phyloP scores from a whole-genome alignment of 2,329 filamentous ascomycete species.

The Gaeumannomyces tritici region DNA sequence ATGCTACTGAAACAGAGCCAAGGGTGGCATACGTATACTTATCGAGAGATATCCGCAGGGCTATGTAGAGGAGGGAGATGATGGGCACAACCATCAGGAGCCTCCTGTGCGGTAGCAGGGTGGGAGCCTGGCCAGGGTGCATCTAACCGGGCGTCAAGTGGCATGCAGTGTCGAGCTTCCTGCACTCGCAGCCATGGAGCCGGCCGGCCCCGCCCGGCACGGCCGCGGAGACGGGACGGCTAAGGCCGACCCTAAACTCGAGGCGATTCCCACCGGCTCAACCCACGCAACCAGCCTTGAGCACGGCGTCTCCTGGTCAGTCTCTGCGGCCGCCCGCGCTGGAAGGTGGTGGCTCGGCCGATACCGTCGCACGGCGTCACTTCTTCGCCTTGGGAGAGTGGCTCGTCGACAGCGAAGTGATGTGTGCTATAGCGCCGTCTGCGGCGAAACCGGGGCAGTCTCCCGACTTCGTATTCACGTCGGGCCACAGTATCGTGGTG shows the following conservation, averaged over 20 bases:
- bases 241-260: not conserved
- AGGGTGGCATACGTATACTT: not conserved
- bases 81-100: too few species aligned
- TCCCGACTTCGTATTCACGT: not conserved
- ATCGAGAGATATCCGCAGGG: not conserved
- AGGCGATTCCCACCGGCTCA: not conserved
- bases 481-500: not conserved
- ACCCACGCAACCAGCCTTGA: not conserved
- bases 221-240: not conserved
- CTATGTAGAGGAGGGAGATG: not conserved
- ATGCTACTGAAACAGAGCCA: not conserved
- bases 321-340: too few species aligned
- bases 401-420: slow-evolving; percentile 1
- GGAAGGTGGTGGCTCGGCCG: not conserved
- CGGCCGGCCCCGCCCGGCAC: not conserved
- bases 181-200: not conserved
- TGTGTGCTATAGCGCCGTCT: not conserved
- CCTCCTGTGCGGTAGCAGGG: too few species aligned
- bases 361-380: slow-evolving; percentile 6
- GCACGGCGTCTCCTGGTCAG: too few species aligned
- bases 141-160: too few species aligned
- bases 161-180: not conserved
- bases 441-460: not conserved
- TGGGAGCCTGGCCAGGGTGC: too few species aligned
- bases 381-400: slow-evolving; percentile 14